Evolutionary conservation across 495 filamentous ascomycete species (phyloP), one percentile per base, ranked within the genome.

Genomic region (Bombardia bombarda): DNA sequence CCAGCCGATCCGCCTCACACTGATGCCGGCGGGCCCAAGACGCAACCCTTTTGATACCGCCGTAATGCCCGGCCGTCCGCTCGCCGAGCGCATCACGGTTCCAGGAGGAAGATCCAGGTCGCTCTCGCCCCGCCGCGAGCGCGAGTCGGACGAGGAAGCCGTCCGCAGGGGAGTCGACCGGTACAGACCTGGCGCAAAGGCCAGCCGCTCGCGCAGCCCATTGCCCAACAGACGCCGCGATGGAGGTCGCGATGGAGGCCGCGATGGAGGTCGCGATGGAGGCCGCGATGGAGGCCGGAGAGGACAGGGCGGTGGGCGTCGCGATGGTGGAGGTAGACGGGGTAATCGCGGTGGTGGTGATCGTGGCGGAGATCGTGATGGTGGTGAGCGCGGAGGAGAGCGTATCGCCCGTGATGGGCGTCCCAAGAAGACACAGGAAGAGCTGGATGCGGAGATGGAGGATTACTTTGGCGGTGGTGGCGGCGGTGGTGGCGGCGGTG

Each of bases 401-500:
- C 57, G 65, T 18, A 39, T 53, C 0, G 43, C 59, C 22, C 62
- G 70, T 7, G 65, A 65, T 22, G 78, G 79, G 32, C 74, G 90
- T 38, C 83, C 82, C 2, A 83, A 78, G 59, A 95, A 95, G 77
- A 95, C 90, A 5, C 84, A 88, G 38, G 86, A 93, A 52, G 85
- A 97, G 56, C 69, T 97, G 30, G 90, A 97, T 56, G 82, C 84
- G 26, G 90, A 97, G 68, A 97, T 97, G 90, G 89, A 80, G 25
- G 87, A 95, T 56, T 97, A 97, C 64, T 97, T 86, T 70, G 73
- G 63, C 23, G 73, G 75, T 26, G 58, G 60, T 20, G 56, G 64
- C 16, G 66, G 62, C 18, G 60, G 53, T 13, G 53, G 34, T 7
- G 42, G 38, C 1, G n/a, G 43, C 38, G 58, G 60, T 20, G 56